Base-by-base conservation (phyloP, 139 green algal genomes). In the Haematococcus sp. region DNA sequence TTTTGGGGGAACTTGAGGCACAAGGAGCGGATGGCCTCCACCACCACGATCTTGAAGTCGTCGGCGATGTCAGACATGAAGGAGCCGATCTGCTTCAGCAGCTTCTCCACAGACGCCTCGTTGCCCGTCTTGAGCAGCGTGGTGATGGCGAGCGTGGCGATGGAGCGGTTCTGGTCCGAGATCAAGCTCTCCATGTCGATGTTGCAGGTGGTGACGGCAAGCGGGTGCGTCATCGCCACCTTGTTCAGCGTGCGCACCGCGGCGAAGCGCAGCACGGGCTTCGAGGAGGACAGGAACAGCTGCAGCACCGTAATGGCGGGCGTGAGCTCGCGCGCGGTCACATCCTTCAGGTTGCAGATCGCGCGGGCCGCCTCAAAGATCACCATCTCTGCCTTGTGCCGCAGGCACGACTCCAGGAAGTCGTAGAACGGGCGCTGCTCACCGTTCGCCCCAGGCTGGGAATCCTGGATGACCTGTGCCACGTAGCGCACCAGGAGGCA, bases 181-280 rank as follows among this genome's bases (percentile, higher is more conserved):
- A 99, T 98, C 17, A 99, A 84, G 16, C 72, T 85, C 90, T 99
- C 96, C 95, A 99, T 97, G 88, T 99, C 96, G 51, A 99, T 96
- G 90, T 99, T 99, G 92, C 96, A 99, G 78, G 93, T 95, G 33
- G 94, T 94, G 4, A 99, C 93, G 0, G 93, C 89, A 44, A 91
- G 76, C 17, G 96, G 96, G 81, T 98, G 89, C 25, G 82, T 94
- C 92, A 98, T 96, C 0, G 95, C 95, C 40, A 99, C 93, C 80
- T 93, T 95, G 84, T 97, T 97, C 11, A 98, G 88, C 4, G 89
- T 97, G 35, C 94, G 86, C 40, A 97, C 89, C 0, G 83, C 83
- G 17, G 94, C 93, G 81, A 99, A 99, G 63, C 95, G 93, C 79
- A 98, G 78, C 71, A 98, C 92, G 0, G 96, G 96, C 88, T 98